Conservation (phyloP, 345 rosid genomes). For the Reutealis trisperma region DNA sequence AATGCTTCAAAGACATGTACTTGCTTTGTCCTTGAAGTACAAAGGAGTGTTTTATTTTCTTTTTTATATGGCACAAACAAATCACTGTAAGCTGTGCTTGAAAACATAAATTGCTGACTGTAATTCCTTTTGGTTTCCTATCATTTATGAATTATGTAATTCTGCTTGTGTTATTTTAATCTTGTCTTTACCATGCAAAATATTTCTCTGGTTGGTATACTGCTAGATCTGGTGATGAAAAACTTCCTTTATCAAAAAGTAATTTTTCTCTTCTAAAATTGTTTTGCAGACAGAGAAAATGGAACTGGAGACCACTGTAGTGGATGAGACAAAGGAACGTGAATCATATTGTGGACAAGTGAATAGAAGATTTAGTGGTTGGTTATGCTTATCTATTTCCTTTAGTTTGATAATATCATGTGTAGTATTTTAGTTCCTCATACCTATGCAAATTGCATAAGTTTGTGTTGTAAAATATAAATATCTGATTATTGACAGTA, state of each 20-base stretch:
- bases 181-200: background rate
- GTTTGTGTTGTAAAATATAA: background rate
- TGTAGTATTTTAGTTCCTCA: background rate
- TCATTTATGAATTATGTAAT: background rate
- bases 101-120: background rate
- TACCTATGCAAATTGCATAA: background rate
- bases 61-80: background rate
- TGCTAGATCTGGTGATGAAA: background rate
- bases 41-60: background rate
- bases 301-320: conserved; percentile 96
- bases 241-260: background rate
- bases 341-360: conserved; percentile 88
- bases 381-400: conserved; percentile 36
- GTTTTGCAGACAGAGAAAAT: conserved; percentile 85
- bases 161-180: background rate
- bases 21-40: background rate
- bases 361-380: conserved; percentile 88
- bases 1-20: background rate
- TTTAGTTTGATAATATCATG: background rate
- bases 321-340: conserved; percentile 94
- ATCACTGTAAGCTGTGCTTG: background rate
- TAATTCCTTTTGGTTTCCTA: conserved; percentile 5
- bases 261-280: conserved; percentile 6
- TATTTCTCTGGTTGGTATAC: background rate
- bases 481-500: background rate